Evolutionary conservation across 2,329 filamentous ascomycete genomes (phyloP).

Genomic region (Trichoderma sp.): DNA sequence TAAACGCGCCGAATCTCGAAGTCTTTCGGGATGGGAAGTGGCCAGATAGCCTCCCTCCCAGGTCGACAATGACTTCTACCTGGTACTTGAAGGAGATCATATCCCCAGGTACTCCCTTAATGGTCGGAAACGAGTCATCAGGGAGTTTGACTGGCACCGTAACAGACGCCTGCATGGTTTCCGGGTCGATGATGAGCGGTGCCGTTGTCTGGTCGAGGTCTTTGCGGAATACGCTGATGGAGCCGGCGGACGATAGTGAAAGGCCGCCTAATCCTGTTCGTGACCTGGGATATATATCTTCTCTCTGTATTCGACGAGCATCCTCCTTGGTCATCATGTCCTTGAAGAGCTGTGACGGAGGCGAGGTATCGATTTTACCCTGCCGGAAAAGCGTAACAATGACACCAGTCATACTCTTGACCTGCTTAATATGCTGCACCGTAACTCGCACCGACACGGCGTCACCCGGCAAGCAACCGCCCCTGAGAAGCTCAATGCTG

Average conservation of each 20-base stretch:
- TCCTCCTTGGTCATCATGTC: constrained; percentile 59
- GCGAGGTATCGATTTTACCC: constrained; percentile 81
- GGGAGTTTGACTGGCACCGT: constrained; percentile 84
- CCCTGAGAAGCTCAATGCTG: constrained; percentile 77
- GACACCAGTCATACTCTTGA: constrained; percentile 89
- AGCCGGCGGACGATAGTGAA: constrained; percentile 81
- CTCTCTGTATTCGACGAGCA: constrained; percentile 70
- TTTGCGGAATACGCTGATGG: constrained; percentile 92
- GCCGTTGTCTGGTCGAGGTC: constrained; percentile 88
- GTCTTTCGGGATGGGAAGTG: constrained; percentile 66
- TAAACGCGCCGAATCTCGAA: constrained; percentile 43
- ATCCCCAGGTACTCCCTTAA: constrained; percentile 81
- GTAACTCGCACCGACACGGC: constrained; percentile 75
- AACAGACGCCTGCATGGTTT: constrained; percentile 73
- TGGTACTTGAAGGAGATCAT: constrained; percentile 97
- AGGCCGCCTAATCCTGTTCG: constrained; percentile 83
- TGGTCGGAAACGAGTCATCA: constrained; percentile 89
- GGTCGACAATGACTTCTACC: constrained; percentile 87
- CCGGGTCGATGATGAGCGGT: constrained; percentile 84
- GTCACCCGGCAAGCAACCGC: constrained; percentile 85
- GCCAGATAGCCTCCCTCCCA: constrained; percentile 82
- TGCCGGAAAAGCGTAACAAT: constrained; percentile 92
- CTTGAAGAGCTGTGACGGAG: constrained; percentile 52
- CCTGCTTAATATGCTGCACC: constrained; percentile 83
- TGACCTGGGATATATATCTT: constrained; percentile 85